phyloP scores from a whole-genome alignment of 306 rosid species.

The Lathyrus sativus region DNA sequence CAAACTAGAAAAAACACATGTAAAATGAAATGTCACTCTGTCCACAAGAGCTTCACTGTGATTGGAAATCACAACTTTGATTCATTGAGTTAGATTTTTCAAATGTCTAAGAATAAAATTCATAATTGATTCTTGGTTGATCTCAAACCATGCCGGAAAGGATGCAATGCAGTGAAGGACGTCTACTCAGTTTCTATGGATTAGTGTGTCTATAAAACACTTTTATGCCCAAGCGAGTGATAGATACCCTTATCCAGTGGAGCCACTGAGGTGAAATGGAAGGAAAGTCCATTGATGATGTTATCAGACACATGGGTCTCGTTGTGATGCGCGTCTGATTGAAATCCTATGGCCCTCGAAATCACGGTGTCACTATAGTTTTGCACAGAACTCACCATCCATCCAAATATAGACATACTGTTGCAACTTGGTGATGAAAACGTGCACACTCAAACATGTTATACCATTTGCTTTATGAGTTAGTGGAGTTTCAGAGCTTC shows the following conservation, averaged over 20 bases:
- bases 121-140: too few relatives aligned
- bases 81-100: too few relatives aligned
- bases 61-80: too few relatives aligned
- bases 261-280: neutral
- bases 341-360: neutral
- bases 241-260: neutral
- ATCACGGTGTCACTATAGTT: neutral
- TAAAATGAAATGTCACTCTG: neutral
- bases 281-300: neutral
- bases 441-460: constrained; percentile 18
- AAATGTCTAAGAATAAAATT: too few relatives aligned
- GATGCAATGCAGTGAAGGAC: neutral
- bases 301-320: neutral
- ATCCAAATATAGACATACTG: neutral
- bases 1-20: neutral
- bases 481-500: neutral
- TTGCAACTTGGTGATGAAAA: constrained; percentile 29
- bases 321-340: neutral
- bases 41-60: too few relatives aligned
- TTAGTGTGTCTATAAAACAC: neutral
- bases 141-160: too few relatives aligned
- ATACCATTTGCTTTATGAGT: constrained; percentile 24
- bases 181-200: too few relatives aligned
- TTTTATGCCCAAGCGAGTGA: neutral
- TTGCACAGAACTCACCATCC: neutral